Conservation (phyloP, 164 flowering plant genomes). For the Platanus orientalis region DNA sequence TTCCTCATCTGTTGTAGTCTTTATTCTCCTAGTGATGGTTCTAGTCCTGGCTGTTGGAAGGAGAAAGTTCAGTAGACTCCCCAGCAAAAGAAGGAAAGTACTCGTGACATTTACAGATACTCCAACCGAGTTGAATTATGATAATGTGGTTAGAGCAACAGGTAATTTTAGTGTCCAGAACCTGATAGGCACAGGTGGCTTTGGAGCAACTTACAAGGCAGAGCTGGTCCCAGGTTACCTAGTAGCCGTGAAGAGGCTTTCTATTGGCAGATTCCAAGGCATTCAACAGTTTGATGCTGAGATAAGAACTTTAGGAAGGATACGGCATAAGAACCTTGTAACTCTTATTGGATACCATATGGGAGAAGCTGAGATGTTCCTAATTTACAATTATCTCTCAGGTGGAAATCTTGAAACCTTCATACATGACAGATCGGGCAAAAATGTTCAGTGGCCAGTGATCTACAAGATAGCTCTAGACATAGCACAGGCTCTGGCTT, state of each 20-base stretch:
- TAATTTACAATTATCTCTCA: conserved; percentile 66
- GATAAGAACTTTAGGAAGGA: conserved; percentile 68
- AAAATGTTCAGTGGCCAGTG: conserved; percentile 39
- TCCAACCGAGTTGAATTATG: conserved; percentile 51
- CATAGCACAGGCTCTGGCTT: conserved; percentile 65
- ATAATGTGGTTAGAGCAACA: conserved; percentile 58
- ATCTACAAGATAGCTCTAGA: conserved; percentile 61
- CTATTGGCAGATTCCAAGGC: conserved; percentile 68
- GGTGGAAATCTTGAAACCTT: conserved; percentile 80
- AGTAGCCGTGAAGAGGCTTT: conserved; percentile 75
- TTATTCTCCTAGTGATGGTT: conserved; percentile 25
- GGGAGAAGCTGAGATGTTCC: conserved; percentile 64
- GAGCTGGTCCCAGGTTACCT: conserved; percentile 55
- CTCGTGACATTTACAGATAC: conserved; percentile 55
- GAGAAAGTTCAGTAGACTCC: conserved; percentile 32
- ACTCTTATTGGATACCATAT: conserved; percentile 65
- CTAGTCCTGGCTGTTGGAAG: conserved; percentile 27
- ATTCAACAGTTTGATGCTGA: conserved; percentile 73
- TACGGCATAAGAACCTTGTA: conserved; percentile 68
- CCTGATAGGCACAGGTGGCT: conserved; percentile 73
- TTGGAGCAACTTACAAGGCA: conserved; percentile 79
- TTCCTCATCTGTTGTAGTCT: conserved; percentile 33
- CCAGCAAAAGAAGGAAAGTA: conserved; percentile 39
- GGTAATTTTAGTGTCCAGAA: conserved; percentile 61
- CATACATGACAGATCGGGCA: conserved; percentile 49